phyloP scores from a whole-genome alignment of 306 rosid species.

The Sindora glabra region DNA sequence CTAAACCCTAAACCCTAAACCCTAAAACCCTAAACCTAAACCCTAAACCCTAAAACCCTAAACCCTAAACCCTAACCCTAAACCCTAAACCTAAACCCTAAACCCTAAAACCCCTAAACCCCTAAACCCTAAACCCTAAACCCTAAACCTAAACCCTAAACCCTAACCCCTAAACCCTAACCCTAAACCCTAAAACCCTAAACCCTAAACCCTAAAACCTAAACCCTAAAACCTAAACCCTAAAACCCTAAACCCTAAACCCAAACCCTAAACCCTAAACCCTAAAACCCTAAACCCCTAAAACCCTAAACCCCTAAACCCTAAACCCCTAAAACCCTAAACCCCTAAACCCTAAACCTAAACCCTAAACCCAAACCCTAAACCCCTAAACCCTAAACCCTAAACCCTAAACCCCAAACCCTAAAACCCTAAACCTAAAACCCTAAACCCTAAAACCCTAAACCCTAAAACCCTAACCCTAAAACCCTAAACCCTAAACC shows the following conservation, averaged over 20 bases:
- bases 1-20: not conserved
- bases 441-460: conserved; percentile 2
- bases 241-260: not conserved
- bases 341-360: not conserved
- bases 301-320: conserved; percentile 2
- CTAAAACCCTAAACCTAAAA: not conserved
- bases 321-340: not conserved
- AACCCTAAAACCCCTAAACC: conserved; percentile 6
- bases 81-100: not conserved
- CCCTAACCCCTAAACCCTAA: conserved; percentile 1
- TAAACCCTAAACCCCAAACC: not conserved
- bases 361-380: not conserved
- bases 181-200: not conserved
- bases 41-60: not conserved
- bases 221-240: not conserved
- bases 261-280: not conserved
- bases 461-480: conserved; percentile 5
- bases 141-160: conserved; percentile 7
- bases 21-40: not conserved
- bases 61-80: not conserved
- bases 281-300: not conserved
- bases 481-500: conserved; percentile 5
- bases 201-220: not conserved
- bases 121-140: not conserved
- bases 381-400: not conserved